Evolutionary conservation across 352 stramenopile genomes (phyloP), one percentile per base, ranked within the genome.

Genomic region (Elongisporangium undulatum): DNA sequence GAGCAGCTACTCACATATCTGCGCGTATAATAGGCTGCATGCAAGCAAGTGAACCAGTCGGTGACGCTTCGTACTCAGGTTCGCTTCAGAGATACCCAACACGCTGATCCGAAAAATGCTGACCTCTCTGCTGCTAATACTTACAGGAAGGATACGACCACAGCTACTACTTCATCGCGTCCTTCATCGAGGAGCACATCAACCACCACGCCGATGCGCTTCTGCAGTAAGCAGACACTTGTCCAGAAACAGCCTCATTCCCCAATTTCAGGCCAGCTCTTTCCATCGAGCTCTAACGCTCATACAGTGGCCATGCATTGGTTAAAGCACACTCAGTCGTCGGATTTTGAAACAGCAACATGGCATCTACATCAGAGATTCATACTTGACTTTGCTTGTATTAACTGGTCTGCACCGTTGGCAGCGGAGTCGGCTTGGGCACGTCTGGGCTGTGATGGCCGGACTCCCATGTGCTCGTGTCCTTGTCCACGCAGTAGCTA

Each of bases 121-220:
- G 1, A 45, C 34, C 17, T 45, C 6, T 26, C 39, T 23, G 48
- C 49, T 34, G 17, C 8, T 56, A n/a, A n/a, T n/a, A 51, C 15
- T 6, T 57, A 29, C 69, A 91, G 72, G 84, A 97, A 17, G 96
- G 94, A 48, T 99, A 98, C 72, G 96, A 99, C 72, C 97, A 99
- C 84, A 95, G 84, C 62, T 99, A 99, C 74, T 98, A 97, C 68
- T 99, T 99, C 78, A 98, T 99, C 67, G 80, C 89, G 62, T 94
- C 92, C 2, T 99, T 98, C 65, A 83, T 98, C 24, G 92, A 97
- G 38, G 92, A 99, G 64, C 97, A 99, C 77, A 69, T 99, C 49
- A 81, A 90, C 66, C 94, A 97, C 71, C 96, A 99, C 73, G 93
- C 95, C 15, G 84, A 95, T 21, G 73, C 74, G 49, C 77, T 98